Evolutionary conservation across 495 filamentous ascomycete genomes (phyloP), one percentile per base, ranked within the genome.

Genomic region (Talaromyces ruber): DNA sequence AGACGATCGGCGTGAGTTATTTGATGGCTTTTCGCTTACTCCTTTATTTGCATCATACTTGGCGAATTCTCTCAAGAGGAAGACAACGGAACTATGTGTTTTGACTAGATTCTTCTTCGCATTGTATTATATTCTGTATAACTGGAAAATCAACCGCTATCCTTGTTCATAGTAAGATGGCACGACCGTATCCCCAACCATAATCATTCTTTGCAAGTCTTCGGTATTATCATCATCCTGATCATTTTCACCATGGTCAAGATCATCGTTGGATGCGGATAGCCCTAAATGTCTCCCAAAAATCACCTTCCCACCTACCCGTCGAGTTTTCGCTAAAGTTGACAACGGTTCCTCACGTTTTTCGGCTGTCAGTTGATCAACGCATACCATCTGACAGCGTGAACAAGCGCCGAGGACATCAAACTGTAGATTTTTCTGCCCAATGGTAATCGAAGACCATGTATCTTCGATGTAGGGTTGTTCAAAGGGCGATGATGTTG

Each of bases 331-430:
- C 0, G 87, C 86, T 29, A 98, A 75, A 1, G 92, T 97, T 1
- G 90, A 83, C 71, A 94, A 95, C 0, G 94, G 94, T 70, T 97
- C 93, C 63, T 90, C 84, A 45, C 86, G 82, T 71, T 85, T 88
- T 53, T 84, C 80, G 0, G 86, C 93, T 5, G 89, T 95, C 18
- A 86, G 74, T 67, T 96, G 94, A 64, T 98, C 86, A 51, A 97
- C 83, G 69, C 93, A 97, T 12, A 98, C 88, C 91, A 98, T 97
- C 66, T 96, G 92, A 64, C 94, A 98, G 16, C 94, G 76, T 37
- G 92, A 82, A 67, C 94, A 98, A 21, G 86, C 81, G 0, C 91
- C 93, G 4, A 97, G 76, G 63, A 93, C 84, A 66, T 89, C 79
- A 58, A 91, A 88, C 3, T 75, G 67, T 37, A 78, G 61, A 39